These are phyloP conservation scores for Pseudogymnoascus sp. DNA, from an alignment of 2,329 filamentous ascomycete genomes.

Conservation along the genomic window DNA sequence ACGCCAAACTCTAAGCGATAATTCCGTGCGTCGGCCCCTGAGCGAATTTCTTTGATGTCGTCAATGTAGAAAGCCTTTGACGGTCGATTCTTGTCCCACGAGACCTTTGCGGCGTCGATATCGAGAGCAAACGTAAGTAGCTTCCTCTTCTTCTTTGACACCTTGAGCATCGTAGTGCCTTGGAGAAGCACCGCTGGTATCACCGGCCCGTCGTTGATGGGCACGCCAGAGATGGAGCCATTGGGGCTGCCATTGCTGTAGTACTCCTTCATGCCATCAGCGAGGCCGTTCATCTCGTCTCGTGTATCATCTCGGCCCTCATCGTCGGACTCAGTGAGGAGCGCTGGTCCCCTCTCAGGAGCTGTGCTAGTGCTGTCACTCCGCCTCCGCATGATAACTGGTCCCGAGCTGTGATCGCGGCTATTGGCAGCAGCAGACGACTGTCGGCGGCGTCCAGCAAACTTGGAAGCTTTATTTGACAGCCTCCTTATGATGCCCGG, in stretches of 20 bases:
- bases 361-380: slow-evolving; percentile 80
- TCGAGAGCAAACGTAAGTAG: slow-evolving; percentile 67
- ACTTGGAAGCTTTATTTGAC: slow-evolving; percentile 69
- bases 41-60: slow-evolving; percentile 84
- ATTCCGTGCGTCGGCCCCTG: slow-evolving; percentile 75
- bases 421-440: slow-evolving; percentile 70
- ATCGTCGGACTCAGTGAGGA: slow-evolving; percentile 49
- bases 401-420: slow-evolving; percentile 81
- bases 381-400: slow-evolving; percentile 75
- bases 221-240: slow-evolving; percentile 38
- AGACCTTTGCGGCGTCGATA: slow-evolving; percentile 74
- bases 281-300: slow-evolving; percentile 39
- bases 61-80: slow-evolving; percentile 89
- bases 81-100: slow-evolving; percentile 72
- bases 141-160: slow-evolving; percentile 78
- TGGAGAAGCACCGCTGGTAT: slow-evolving; percentile 69
- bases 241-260: slow-evolving; percentile 39
- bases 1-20: slow-evolving; percentile 79
- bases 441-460: slow-evolving; percentile 60
- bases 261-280: slow-evolving; percentile 41
- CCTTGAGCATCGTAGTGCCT: slow-evolving; percentile 71
- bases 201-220: slow-evolving; percentile 54
- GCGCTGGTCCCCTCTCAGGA: slow-evolving; percentile 37
- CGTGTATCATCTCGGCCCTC: slow-evolving; percentile 44
- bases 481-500: slow-evolving; percentile 72